Conservation (phyloP, 2,329 filamentous ascomycete genomes). For the Nemania sp. region DNA sequence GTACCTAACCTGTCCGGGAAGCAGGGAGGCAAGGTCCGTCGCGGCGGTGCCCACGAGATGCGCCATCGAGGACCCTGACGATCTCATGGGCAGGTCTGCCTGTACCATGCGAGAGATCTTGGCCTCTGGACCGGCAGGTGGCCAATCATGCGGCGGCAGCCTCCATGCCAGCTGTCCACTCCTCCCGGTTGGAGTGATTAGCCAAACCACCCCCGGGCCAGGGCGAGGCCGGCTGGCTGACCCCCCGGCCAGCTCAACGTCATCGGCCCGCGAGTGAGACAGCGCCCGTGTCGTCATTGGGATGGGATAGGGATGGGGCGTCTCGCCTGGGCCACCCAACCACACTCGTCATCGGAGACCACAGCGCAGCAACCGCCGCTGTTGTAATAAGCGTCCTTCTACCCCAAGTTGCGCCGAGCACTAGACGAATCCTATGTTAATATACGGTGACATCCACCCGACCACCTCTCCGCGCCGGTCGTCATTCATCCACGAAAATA, state of each 20-base stretch:
- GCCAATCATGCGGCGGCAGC: not conserved
- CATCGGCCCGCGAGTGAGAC: conserved; percentile 29
- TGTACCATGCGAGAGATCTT: conserved; percentile 31
- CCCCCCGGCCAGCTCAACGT: conserved; percentile 31
- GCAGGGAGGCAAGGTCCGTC: conserved; percentile 16
- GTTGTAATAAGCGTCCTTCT: conserved; percentile 8
- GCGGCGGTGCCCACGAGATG: conserved; percentile 9
- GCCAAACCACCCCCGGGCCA: conserved; percentile 21
- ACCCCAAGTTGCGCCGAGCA: conserved; percentile 6
- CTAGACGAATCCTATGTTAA: not conserved
- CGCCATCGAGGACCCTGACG: conserved; percentile 37
- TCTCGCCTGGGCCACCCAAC: conserved; percentile 5
- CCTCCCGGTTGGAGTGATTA: conserved; percentile 19
- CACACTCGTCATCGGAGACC: too few relatives aligned
- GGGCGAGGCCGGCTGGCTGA: conserved; percentile 22
- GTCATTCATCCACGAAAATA: conserved; percentile 3
- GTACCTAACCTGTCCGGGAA: conserved; percentile 15
- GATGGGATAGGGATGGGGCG: conserved; percentile 24
- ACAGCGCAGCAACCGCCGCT: not conserved
- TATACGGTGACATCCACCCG: too few relatives aligned
- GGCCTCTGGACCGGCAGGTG: too few relatives aligned
- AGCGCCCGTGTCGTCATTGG: conserved; percentile 35
- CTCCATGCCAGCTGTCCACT: conserved; percentile 28
- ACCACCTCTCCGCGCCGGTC: conserved; percentile 1
- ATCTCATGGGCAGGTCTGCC: conserved; percentile 20